phyloP scores from a whole-genome alignment of 2,329 filamentous ascomycete species.

The Trichoderma oligosporum region DNA sequence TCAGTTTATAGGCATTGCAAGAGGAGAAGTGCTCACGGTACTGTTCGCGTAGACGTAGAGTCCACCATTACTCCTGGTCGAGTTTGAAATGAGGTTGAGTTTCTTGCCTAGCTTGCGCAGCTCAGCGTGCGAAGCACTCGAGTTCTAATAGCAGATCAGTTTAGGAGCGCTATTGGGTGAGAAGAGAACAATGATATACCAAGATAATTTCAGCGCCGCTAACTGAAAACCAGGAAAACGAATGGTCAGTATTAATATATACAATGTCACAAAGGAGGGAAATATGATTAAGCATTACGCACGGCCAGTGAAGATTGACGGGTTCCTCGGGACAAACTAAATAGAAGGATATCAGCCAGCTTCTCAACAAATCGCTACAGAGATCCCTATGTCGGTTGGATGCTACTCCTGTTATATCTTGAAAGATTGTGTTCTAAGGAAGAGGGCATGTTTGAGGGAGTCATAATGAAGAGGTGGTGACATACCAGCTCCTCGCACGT shows the following conservation, averaged over 20 bases:
- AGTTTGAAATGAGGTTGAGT: conserved; percentile 62
- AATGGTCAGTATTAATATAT: too few species aligned
- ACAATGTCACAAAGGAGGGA: not conserved
- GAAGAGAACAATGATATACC: not conserved
- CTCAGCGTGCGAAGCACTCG: conserved; percentile 39
- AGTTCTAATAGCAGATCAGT: conserved; percentile 21
- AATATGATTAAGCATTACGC: not conserved
- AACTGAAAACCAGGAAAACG: too few species aligned
- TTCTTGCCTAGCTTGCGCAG: conserved; percentile 63
- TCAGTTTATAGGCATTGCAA: not conserved
- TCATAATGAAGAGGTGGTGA: not conserved
- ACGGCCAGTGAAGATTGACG: not conserved
- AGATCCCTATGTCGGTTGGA: too few species aligned
- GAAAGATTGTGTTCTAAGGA: too few species aligned
- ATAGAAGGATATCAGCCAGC: not conserved
- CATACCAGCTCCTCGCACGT: conserved; percentile 30
- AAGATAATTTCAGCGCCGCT: conserved; percentile 14
- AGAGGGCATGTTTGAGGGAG: too few species aligned
- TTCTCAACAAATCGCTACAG: too few species aligned
- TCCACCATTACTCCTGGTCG: conserved; percentile 59
- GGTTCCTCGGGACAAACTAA: not conserved
- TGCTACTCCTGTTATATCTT: too few species aligned
- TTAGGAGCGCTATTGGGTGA: not conserved
- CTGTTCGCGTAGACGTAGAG: conserved; percentile 48
- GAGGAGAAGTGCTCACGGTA: conserved; percentile 36